phyloP scores from a whole-genome alignment of 2,329 filamentous ascomycete species.

The Pseudogymnoascus sp. region DNA sequence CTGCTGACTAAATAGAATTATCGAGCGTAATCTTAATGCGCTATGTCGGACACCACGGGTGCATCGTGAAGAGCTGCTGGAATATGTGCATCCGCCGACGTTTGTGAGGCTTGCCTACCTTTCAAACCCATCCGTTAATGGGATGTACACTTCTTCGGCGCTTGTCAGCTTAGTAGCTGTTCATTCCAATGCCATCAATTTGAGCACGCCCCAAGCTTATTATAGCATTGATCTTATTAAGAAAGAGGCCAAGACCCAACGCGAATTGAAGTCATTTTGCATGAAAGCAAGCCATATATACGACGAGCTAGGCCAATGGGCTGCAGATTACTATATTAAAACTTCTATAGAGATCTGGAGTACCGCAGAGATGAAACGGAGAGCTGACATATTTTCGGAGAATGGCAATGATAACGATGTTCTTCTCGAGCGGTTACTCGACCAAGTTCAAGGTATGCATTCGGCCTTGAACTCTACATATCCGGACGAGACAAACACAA shows the following conservation, averaged over 20 bases:
- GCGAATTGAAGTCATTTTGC: constrained; percentile 42
- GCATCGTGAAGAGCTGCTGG: constrained; percentile 43
- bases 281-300: constrained; percentile 42
- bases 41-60: constrained; percentile 46
- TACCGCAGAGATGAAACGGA: constrained; percentile 45
- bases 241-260: constrained; percentile 34
- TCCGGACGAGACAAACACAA: constrained; percentile 31
- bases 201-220: constrained; percentile 56
- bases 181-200: constrained; percentile 28
- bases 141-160: neutral
- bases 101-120: constrained; percentile 19
- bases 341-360: constrained; percentile 34
- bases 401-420: constrained; percentile 26
- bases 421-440: constrained; percentile 5
- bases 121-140: constrained; percentile 13
- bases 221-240: constrained; percentile 40
- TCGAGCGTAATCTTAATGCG: constrained; percentile 51
- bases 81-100: constrained; percentile 2
- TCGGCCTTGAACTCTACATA: constrained; percentile 25
- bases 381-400: constrained; percentile 37
- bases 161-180: constrained; percentile 35
- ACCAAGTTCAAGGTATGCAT: constrained; percentile 17
- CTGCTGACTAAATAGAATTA: constrained; percentile 15
- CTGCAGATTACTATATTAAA: constrained; percentile 56
- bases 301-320: constrained; percentile 57